Evolutionary conservation across 257 asterid species (phyloP).

Genomic region (Eucommia ulmoides): DNA sequence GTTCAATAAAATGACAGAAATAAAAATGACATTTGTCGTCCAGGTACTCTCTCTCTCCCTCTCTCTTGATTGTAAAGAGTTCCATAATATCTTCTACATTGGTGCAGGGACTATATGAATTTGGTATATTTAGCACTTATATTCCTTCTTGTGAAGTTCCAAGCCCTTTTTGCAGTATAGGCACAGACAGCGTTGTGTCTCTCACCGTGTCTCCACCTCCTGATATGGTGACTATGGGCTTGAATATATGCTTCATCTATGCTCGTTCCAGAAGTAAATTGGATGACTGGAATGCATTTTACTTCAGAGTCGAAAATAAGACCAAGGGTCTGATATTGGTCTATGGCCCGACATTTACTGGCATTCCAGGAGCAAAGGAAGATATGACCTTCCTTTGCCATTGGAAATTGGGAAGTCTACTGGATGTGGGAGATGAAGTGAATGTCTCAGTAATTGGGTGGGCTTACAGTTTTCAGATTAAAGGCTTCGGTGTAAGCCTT

Average conservation of each 20-base stretch:
- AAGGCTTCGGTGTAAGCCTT: conserved; percentile 4
- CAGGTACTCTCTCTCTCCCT: conserved; percentile 6
- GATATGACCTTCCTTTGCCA: conserved; percentile 7
- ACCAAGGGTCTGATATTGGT: conserved; percentile 5
- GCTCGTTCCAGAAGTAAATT: conserved; percentile 2
- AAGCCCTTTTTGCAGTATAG: background rate
- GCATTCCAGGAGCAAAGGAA: conserved; percentile 11
- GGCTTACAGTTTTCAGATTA: conserved; percentile 5
- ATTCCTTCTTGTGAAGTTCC: conserved; percentile 9
- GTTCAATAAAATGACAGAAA: conserved; percentile 9
- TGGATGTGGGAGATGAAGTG: conserved; percentile 4
- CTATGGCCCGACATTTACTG: conserved; percentile 12
- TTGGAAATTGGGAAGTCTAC: conserved; percentile 7
- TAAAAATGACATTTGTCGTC: background rate
- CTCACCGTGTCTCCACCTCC: conserved; percentile 6
- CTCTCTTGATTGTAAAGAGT: background rate
- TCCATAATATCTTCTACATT: background rate
- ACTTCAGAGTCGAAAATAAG: conserved; percentile 2
- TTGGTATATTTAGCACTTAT: conserved; percentile 11
- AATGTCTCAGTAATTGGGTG: conserved; percentile 8
- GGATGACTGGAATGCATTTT: conserved; percentile 5
- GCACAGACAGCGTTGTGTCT: conserved; percentile 3
- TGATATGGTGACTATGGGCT: conserved; percentile 1
- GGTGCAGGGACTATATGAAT: conserved; percentile 9
- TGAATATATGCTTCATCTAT: conserved; percentile 6